Conservation (phyloP, 371 early-diverging fungal genomes). For the Modicella reniformis region DNA sequence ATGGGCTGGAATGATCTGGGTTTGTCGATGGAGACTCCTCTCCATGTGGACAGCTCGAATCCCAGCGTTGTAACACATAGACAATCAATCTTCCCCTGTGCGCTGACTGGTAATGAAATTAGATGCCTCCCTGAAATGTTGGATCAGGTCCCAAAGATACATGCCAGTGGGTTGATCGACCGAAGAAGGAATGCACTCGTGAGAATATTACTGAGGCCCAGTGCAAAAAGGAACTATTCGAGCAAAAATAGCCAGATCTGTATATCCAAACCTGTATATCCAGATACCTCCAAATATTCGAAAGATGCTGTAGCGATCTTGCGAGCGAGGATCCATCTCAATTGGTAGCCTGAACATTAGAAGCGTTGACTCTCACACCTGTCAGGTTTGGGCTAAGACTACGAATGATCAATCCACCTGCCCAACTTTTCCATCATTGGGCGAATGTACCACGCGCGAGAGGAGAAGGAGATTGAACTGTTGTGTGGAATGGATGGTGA, state of each 20-base stretch:
- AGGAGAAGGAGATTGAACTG: background rate
- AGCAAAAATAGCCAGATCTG: background rate
- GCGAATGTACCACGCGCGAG: too few species aligned
- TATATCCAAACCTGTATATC: background rate
- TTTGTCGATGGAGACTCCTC: too few species aligned
- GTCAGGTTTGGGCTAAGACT: background rate
- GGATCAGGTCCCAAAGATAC: background rate
- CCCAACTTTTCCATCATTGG: constrained; percentile 19
- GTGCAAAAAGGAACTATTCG: background rate
- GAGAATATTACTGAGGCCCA: background rate
- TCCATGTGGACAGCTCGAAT: too few species aligned
- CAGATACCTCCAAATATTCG: background rate
- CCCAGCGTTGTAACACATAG: too few species aligned
- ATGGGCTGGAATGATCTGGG: too few species aligned
- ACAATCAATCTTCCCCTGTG: too few species aligned
- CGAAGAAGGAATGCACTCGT: background rate
- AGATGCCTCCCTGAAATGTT: background rate
- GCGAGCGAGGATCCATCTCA: background rate
- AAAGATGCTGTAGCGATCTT: background rate
- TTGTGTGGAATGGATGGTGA: background rate
- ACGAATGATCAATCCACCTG: constrained; percentile 10
- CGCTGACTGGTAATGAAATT: too few species aligned
- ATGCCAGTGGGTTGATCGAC: background rate
- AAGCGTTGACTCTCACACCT: background rate
- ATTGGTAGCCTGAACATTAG: background rate